Evolutionary conservation across 2,329 filamentous ascomycete genomes (phyloP), one percentile per base, ranked within the genome.

Genomic region (Fusarium napiforme): DNA sequence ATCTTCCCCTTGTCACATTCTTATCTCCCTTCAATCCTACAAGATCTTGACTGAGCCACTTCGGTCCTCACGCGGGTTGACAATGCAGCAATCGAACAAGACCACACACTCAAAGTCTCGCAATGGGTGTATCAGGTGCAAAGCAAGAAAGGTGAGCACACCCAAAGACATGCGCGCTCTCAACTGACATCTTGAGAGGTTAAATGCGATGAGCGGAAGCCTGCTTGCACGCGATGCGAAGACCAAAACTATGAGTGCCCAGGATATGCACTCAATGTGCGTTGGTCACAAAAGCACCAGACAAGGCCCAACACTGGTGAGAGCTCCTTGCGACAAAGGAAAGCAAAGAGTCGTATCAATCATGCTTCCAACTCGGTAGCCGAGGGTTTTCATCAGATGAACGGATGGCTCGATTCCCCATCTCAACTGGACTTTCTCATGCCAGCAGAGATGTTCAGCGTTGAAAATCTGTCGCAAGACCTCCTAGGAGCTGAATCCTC

Each of bases 281-380:
- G 62, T 7, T 65, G 62, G 62, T 65, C 62, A 1, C 49, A 65
- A 19, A 64, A 64, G 19, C 59, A 65, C 6, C 32, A 65, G 15
- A 16, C 43, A 19, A 36, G 40, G 4, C n/a, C 34, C 1, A 53
- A 21, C 15, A n/a, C 10, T 28, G 10, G 18, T 5, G 50, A 53
- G 23, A 37, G 19, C 50, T 26, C 50, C 9, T 28, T 37, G 7
- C 32, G 34, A 7, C 50, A 37, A n/a, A 28, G 15, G 34, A 37
- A 37, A 23, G 7, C 19, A 16, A 53, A 37, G 14, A 21, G 9
- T 28, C 50, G 50, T 6, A 28, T 21, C 7, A 37, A 21, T 14
- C 9, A 2, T 21, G 16, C 50, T 21, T 12, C 18, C 5, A n/a
- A 11, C 9, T 7, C 7, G 21, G 23, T 4, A 7, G 23, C 34